Evolutionary conservation across 2,329 filamentous ascomycete genomes (phyloP).

Genomic region (Diaporthe sp.): DNA sequence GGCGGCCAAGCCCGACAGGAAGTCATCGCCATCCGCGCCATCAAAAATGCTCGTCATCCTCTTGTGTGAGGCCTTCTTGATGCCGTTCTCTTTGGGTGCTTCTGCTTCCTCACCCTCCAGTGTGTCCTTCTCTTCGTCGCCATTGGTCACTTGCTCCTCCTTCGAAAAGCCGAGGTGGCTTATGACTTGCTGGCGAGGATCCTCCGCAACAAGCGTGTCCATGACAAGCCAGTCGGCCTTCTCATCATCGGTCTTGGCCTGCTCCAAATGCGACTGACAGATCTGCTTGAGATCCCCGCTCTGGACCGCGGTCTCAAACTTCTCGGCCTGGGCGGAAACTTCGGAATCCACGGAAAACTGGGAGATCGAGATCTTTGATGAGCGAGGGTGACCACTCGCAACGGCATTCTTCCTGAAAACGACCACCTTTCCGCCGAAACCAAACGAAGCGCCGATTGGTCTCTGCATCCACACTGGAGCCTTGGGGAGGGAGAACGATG

Average conservation of each 20-base stretch:
- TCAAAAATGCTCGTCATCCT: slow-evolving; percentile 87
- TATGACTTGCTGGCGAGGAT: slow-evolving; percentile 87
- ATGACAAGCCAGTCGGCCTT: slow-evolving; percentile 97
- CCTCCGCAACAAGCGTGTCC: slow-evolving; percentile 86
- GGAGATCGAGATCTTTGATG: slow-evolving; percentile 86
- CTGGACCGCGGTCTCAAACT: slow-evolving; percentile 87
- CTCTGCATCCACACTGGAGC: slow-evolving; percentile 93
- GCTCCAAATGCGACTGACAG: slow-evolving; percentile 82
- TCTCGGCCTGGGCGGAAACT: slow-evolving; percentile 85
- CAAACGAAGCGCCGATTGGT: slow-evolving; percentile 89
- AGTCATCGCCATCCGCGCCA: slow-evolving; percentile 82
- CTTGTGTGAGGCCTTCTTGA: slow-evolving; percentile 66
- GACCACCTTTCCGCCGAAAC: slow-evolving; percentile 94
- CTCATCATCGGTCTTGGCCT: slow-evolving; percentile 87
- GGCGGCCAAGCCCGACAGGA: slow-evolving; percentile 86
- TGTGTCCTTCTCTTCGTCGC: slow-evolving; percentile 52
- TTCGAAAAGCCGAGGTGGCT: slow-evolving; percentile 91
- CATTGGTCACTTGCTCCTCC: slow-evolving; percentile 64
- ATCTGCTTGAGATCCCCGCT: slow-evolving; percentile 83
- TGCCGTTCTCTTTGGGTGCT: slow-evolving; percentile 40
- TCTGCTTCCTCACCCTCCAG: slow-evolving; percentile 17
- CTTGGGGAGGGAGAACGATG: slow-evolving; percentile 87
- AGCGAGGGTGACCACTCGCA: slow-evolving; percentile 73
- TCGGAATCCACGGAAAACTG: slow-evolving; percentile 91
- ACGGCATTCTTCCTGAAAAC: slow-evolving; percentile 74